Base-by-base conservation (phyloP, 352 stramenopile species). In the Pythium vanterpoolii region DNA sequence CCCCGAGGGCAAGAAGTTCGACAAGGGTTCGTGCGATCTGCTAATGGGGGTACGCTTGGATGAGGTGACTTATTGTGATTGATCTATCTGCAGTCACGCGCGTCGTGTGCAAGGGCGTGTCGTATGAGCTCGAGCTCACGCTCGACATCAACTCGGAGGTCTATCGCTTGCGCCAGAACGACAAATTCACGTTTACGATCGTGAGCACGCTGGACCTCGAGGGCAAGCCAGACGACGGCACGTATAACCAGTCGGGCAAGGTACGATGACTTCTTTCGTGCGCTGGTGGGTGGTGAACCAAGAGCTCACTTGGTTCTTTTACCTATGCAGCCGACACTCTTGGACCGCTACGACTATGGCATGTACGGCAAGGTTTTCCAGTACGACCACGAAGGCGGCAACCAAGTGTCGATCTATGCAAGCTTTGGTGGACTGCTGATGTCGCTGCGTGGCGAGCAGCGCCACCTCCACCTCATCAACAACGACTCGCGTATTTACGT, bases 301-400 rank as follows among this genome's bases (percentile, higher is more conserved):
- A 18, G 44, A 19, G 43, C 26, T 6, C 19, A 48, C 16, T 28
- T 5, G 24, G n/a, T 28, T 48, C 14, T 30, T 9, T 7, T 1
- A 8, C 14, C 1, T 7, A 14, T 21, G 28, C 59, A 83, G 77
- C 82, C 92, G 27, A 98, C 93, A 24, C 81, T 99, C 30, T 80
- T 98, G 45, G 96, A 99, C 74, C 96, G 97, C 62, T 99, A 98
- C 70, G 97, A 99, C 79, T 99, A 99, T 72, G 96, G 97, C 34
- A 99, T 99, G 96, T 98, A 98, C 77, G 97, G 97, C 66, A 96
- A 97, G 62, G 92, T 99, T 26, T 99, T 98, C 82, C 90, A 98
- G 73, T 98, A 98, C 66, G 86, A 96, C 62, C 96, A 98, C 74
- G 86, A 97, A 61, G 96, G 95, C 55, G 93, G 95, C 72, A 96